These are phyloP conservation scores for Brasilioporus rufonigricans DNA, from an alignment of 768 basidiomycete species.

Conservation along the genomic window DNA sequence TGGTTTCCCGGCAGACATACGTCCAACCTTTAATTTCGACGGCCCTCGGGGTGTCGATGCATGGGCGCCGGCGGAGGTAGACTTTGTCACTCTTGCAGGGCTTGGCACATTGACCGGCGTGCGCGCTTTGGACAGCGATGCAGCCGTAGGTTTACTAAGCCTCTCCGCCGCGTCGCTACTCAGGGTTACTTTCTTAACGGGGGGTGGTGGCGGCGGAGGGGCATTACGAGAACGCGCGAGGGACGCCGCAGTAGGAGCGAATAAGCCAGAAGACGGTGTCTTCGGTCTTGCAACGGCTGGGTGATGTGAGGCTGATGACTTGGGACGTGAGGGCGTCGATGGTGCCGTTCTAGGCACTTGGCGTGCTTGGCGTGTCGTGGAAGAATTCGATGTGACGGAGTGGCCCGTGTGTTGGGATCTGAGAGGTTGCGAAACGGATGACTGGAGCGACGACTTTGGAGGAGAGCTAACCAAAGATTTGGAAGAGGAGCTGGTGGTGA, in stretches of 20 bases:
- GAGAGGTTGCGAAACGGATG: conserved; percentile 38
- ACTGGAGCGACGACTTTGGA: conserved; percentile 30
- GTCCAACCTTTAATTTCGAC: conserved; percentile 28
- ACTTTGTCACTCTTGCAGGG: conserved; percentile 28
- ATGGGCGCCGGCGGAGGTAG: conserved; percentile 30
- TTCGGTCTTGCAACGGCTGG: conserved; percentile 42
- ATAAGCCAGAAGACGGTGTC: conserved; percentile 65
- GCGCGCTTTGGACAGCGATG: conserved; percentile 64
- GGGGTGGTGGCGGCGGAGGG: conserved; percentile 42
- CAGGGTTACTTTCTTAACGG: conserved; percentile 53
- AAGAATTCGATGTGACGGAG: conserved; percentile 34
- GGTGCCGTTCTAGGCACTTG: conserved; percentile 29
- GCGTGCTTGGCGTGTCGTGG: conserved; percentile 28
- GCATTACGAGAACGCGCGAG: conserved; percentile 66
- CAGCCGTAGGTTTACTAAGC: conserved; percentile 80
- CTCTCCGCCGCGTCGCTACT: conserved; percentile 58
- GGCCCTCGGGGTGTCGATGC: conserved; percentile 27
- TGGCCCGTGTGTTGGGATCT: conserved; percentile 42
- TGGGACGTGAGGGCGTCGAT: conserved; percentile 35
- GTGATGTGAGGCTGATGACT: conserved; percentile 31
- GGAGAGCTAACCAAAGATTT: conserved; percentile 27
- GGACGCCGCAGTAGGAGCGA: conserved; percentile 82
- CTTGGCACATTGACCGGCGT: conserved; percentile 21
- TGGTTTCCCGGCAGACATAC: conserved; percentile 21
- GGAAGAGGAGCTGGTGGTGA: conserved; percentile 15